Evolutionary conservation across 768 basidiomycete genomes (phyloP).

Genomic region (Hericium coralloides): DNA sequence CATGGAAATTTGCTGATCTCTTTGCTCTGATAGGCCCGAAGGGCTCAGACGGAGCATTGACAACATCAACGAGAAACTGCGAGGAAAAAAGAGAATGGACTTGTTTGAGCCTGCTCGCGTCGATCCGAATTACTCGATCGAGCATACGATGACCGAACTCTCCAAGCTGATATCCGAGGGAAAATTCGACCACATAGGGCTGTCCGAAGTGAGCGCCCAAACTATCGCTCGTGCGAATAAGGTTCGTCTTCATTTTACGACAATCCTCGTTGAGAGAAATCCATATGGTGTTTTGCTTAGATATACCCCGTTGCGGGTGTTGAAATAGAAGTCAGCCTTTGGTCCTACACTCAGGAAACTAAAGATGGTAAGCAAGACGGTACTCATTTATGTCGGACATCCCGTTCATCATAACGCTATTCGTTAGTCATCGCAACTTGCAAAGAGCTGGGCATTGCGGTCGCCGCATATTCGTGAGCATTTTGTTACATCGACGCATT

Average conservation of each 20-base stretch:
- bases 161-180: slow-evolving; percentile 41
- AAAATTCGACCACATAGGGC: slow-evolving; percentile 48
- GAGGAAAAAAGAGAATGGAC: slow-evolving; percentile 48
- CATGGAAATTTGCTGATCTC: not conserved
- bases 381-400: not conserved
- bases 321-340: slow-evolving; percentile 62
- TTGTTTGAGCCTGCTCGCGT: slow-evolving; percentile 47
- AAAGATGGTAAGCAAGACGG: slow-evolving; percentile 27
- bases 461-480: slow-evolving; percentile 51
- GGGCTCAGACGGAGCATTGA: slow-evolving; percentile 40
- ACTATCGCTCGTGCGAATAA: slow-evolving; percentile 33
- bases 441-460: slow-evolving; percentile 42
- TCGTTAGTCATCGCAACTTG: slow-evolving; percentile 40
- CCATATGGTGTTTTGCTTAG: not conserved
- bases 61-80: slow-evolving; percentile 33
- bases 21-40: slow-evolving; percentile 19
- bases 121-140: slow-evolving; percentile 34
- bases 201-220: slow-evolving; percentile 43
- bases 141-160: slow-evolving; percentile 35
- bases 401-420: not conserved
- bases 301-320: slow-evolving; percentile 44
- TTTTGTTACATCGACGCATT: too few relatives aligned
- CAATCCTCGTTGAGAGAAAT: too few relatives aligned
- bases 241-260: slow-evolving; percentile 2
- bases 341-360: slow-evolving; percentile 46